Base-by-base conservation (phyloP, 257 asterid species). In the Lavandula angustifolia region DNA sequence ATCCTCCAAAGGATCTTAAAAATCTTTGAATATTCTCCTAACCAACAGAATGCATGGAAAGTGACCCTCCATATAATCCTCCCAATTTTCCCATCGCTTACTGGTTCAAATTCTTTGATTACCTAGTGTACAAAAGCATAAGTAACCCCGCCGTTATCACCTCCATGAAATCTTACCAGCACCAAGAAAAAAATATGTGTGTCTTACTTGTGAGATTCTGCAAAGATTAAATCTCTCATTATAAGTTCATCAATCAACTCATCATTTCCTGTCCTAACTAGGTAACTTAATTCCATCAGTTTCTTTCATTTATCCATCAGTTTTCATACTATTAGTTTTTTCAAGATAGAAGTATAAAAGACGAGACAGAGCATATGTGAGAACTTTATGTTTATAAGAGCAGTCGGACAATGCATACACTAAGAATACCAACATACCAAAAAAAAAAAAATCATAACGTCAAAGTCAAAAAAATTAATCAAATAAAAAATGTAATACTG, bases 321-420 rank as follows among this genome's bases (percentile, higher is more conserved):
- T 59, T 47, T 16, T 38, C 3, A 49, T 9, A 54, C 18, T 31
- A 38, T 43, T 44, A 64, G 14, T 4, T 5, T 42, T 55, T 43
- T 40, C 17, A 9, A 43, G 57, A 6, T 66, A 68, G 38, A 35
- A 18, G 35, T 8, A 27, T 8, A 29, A 18, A 29, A 31, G 9
- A 38, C 4, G 41, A 48, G 33, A 46, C 40, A 6, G 27, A 33
- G 47, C 27, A 61, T 33, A 64, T 48, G 54, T 1, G 27, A 35
- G 27, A 35, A 62, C 62, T 57, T 33, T 44, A 62, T 51, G 48
- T 44, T 46, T 31, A 55, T 13, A 16, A 27, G 33, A 50, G 70
- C 46, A 37, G 14, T 51, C 35, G n/a, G 52, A 48, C 18, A 68
- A 56, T n/a, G 18, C 65, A 38, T 13, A 37, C 5, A 9, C 59